A percentile compares a stretch with the other conserved stretches of the same genome.
These are phyloP conservation scores for Sedum album DNA, from an alignment of 164 flowering plant genomes.

Conservation along the genomic window DNA sequence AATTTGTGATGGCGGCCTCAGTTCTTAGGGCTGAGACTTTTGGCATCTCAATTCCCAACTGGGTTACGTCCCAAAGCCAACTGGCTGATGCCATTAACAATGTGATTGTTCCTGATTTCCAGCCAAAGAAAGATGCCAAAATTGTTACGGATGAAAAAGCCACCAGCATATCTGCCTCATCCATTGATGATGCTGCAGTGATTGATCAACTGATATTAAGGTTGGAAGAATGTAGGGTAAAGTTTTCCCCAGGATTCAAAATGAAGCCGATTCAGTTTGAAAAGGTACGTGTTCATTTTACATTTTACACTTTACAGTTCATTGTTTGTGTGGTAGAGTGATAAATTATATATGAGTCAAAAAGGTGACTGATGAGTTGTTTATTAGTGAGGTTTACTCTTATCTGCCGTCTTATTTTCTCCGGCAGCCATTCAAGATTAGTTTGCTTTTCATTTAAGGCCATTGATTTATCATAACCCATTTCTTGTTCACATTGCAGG, in stretches of 20 bases:
- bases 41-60: constrained; percentile 72
- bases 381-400: too few relatives aligned
- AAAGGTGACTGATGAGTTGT: too few relatives aligned
- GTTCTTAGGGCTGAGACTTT: constrained; percentile 67
- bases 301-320: too few relatives aligned
- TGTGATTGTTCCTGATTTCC: constrained; percentile 66
- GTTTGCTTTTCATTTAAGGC: neutral
- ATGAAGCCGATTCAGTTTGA: too few relatives aligned
- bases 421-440: neutral
- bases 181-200: constrained; percentile 67
- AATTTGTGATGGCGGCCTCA: constrained; percentile 62
- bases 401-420: neutral
- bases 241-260: constrained; percentile 32
- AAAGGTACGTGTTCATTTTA: too few relatives aligned
- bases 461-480: neutral
- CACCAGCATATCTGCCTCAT: constrained; percentile 44
- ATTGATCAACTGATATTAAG: constrained; percentile 45
- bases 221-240: constrained; percentile 36
- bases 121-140: constrained; percentile 59
- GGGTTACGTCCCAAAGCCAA: constrained; percentile 42
- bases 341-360: constrained; percentile 41
- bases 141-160: constrained; percentile 80
- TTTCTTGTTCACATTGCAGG: constrained; percentile 33
- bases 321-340: constrained; percentile 18
- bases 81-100: constrained; percentile 50